These are phyloP conservation scores for Coemansia sp. DNA, from an alignment of 192 early-diverging fungal species.

Conservation along the genomic window DNA sequence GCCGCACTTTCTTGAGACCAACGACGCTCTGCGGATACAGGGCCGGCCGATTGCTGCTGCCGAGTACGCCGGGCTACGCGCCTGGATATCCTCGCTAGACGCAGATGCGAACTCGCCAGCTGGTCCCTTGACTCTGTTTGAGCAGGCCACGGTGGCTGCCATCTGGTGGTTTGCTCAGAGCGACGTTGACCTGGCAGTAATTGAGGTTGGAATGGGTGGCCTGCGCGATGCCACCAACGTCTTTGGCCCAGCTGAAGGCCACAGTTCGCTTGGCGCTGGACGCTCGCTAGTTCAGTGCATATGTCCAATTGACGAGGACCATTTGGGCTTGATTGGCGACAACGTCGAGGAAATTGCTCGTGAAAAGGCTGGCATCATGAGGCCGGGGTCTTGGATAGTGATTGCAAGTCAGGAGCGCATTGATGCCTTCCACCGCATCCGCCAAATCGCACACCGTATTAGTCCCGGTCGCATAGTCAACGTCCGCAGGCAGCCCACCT, in stretches of 20 bases:
- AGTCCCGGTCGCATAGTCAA: slow-evolving; percentile 40
- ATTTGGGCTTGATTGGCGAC: slow-evolving; percentile 66
- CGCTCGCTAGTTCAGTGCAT: slow-evolving; percentile 54
- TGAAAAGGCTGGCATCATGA: slow-evolving; percentile 79
- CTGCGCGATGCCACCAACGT: slow-evolving; percentile 80
- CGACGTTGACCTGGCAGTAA: slow-evolving; percentile 65
- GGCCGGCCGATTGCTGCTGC: slow-evolving; percentile 39
- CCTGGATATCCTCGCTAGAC: slow-evolving; percentile 46
- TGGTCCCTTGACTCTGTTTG: slow-evolving; percentile 62
- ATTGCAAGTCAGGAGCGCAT: slow-evolving; percentile 34
- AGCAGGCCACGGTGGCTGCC: slow-evolving; percentile 60
- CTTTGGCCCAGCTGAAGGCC: slow-evolving; percentile 43
- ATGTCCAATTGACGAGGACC: slow-evolving; percentile 70
- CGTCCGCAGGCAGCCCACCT: slow-evolving; percentile 34
- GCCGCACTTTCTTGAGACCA: slow-evolving; percentile 67
- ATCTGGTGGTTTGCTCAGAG: slow-evolving; percentile 57
- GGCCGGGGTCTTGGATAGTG: slow-evolving; percentile 42
- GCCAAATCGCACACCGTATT: slow-evolving; percentile 24
- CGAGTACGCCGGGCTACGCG: slow-evolving; percentile 41
- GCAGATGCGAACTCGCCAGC: slow-evolving; percentile 8
- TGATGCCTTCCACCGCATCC: slow-evolving; percentile 41
- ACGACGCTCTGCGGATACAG: slow-evolving; percentile 64
- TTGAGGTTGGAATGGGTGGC: slow-evolving; percentile 85
- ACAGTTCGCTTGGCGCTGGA: slow-evolving; percentile 47
- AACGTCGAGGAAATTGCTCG: slow-evolving; percentile 64